Conservation (phyloP, 1,139 yeast species). For the Debaryomyces udenii region DNA sequence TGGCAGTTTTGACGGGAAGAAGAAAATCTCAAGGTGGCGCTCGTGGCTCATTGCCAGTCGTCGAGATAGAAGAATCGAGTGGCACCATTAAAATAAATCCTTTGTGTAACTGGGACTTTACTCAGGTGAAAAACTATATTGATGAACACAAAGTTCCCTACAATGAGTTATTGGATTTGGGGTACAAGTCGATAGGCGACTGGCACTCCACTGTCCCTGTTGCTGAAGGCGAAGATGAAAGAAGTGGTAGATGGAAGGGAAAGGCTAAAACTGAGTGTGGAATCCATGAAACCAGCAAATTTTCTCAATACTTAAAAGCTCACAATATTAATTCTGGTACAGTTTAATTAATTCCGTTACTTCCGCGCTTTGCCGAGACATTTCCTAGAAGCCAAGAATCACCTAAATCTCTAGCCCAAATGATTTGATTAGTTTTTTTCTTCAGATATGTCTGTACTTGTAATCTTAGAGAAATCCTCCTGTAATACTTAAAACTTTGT, state of each 20-base stretch:
- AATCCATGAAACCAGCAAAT: conserved; percentile 79
- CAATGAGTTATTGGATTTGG: conserved; percentile 79
- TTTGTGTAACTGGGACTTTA: conserved; percentile 79
- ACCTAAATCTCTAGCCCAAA: too few relatives aligned
- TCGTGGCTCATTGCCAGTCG: conserved; percentile 69
- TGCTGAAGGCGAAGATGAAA: conserved; percentile 88
- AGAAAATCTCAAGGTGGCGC: conserved; percentile 90
- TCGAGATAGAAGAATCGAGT: conserved; percentile 72
- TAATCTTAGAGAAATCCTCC: too few relatives aligned
- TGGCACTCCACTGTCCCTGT: conserved; percentile 95
- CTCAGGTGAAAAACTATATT: conserved; percentile 69
- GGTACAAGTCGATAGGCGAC: conserved; percentile 92
- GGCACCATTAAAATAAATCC: conserved; percentile 88
- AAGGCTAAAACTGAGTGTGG: conserved; percentile 94
- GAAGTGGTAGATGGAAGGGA: conserved; percentile 97
- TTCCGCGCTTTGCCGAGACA: too few relatives aligned
- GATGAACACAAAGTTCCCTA: conserved; percentile 77
- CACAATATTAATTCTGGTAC: neutral
- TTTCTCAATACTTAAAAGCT: conserved; percentile 54
- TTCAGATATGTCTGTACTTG: too few relatives aligned
- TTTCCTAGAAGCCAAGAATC: too few relatives aligned
- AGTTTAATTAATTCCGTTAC: too few relatives aligned
- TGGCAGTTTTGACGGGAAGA: conserved; percentile 91
- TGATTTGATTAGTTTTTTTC: too few relatives aligned
- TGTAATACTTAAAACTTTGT: too few relatives aligned